phyloP scores from a whole-genome alignment of 177 flowering plant species.

The Vitis hybrid region DNA sequence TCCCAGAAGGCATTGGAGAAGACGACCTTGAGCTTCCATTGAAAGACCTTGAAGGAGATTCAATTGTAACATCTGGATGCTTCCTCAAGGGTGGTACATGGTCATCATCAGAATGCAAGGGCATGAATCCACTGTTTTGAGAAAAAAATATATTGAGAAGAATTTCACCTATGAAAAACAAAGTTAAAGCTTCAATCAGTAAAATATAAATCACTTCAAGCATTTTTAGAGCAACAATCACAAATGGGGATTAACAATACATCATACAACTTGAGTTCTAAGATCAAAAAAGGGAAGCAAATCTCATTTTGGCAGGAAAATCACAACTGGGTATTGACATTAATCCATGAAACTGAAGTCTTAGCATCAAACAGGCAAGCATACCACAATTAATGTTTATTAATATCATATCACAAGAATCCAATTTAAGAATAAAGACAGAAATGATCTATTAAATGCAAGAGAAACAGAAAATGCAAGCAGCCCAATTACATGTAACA shows the following conservation, averaged over 20 bases:
- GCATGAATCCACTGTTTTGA: slow-evolving; percentile 41
- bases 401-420: too few relatives aligned
- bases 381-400: too few relatives aligned
- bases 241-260: too few relatives aligned
- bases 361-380: too few relatives aligned
- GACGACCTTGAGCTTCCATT: slow-evolving; percentile 24
- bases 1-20: slow-evolving; percentile 47
- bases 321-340: too few relatives aligned
- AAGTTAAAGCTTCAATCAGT: not conserved
- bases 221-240: not conserved
- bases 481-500: slow-evolving; percentile 20
- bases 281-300: too few relatives aligned
- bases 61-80: slow-evolving; percentile 22
- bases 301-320: too few relatives aligned
- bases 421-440: not conserved
- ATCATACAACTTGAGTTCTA: too few relatives aligned
- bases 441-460: not conserved
- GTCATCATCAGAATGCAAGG: slow-evolving; percentile 30
- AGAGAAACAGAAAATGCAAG: slow-evolving; percentile 4
- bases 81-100: slow-evolving; percentile 21
- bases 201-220: not conserved
- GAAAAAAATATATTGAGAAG: slow-evolving; percentile 64
- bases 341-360: too few relatives aligned
- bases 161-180: slow-evolving; percentile 65
- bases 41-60: slow-evolving; percentile 35